A percentile compares a stretch with the other conserved stretches of the same genome.
These are phyloP conservation scores for Podaxis rugospora DNA, from an alignment of 768 basidiomycete genomes.

Conservation along the genomic window DNA sequence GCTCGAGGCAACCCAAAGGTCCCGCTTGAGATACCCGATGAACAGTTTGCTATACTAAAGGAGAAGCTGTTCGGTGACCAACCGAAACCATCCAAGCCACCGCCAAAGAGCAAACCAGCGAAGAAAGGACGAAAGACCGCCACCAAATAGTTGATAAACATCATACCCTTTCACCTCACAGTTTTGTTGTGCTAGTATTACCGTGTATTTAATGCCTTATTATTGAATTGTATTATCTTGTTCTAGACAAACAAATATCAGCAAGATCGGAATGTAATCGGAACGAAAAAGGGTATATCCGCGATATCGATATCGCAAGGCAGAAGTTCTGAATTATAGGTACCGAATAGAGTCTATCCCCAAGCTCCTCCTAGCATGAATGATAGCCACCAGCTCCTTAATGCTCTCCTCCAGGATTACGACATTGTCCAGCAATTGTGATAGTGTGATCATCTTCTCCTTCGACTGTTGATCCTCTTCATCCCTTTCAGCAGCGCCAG, in stretches of 20 bases:
- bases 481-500: slow-evolving; percentile 21
- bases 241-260: neutral
- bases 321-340: slow-evolving; percentile 35
- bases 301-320: neutral
- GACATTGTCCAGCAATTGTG: slow-evolving; percentile 86
- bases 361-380: slow-evolving; percentile 76
- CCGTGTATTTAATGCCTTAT: neutral
- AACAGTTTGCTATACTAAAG: slow-evolving; percentile 59
- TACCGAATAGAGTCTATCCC: slow-evolving; percentile 83
- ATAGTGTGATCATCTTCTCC: slow-evolving; percentile 59
- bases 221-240: neutral
- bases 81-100: slow-evolving; percentile 23
- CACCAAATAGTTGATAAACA: neutral
- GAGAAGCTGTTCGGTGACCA: slow-evolving; percentile 49
- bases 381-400: slow-evolving; percentile 85
- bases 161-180: neutral
- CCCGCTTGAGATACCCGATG: slow-evolving; percentile 61
- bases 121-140: neutral
- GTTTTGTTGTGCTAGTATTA: neutral
- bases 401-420: slow-evolving; percentile 93
- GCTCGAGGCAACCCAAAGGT: slow-evolving; percentile 31
- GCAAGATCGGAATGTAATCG: neutral
- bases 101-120: slow-evolving; percentile 23
- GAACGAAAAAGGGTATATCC: neutral
- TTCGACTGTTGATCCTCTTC: slow-evolving; percentile 30